Evolutionary conservation across 2,329 filamentous ascomycete genomes (phyloP).

Genomic region (Colletotrichum sp.): DNA sequence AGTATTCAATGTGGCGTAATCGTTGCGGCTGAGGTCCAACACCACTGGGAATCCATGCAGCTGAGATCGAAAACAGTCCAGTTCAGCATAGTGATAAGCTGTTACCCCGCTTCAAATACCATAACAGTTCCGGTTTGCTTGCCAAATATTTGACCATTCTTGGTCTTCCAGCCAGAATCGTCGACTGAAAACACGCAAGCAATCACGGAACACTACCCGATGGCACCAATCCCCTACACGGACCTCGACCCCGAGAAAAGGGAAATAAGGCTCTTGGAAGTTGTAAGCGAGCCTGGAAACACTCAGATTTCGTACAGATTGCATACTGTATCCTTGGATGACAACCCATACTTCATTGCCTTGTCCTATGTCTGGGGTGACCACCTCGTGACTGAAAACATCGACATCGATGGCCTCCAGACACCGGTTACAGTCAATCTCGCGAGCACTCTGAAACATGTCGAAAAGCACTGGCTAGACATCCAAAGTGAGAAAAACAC

Average conservation of each 20-base stretch:
- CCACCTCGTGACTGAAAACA: not conserved
- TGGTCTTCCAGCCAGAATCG: not conserved
- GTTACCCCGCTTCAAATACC: not conserved
- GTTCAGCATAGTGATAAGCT: not conserved
- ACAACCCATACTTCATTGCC: not conserved
- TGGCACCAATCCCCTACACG: not conserved
- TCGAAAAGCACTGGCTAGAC: not conserved
- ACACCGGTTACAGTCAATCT: not conserved
- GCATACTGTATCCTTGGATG: not conserved
- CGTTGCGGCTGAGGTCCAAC: not conserved
- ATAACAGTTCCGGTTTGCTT: not conserved
- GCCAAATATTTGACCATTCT: not conserved
- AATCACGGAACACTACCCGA: not conserved
- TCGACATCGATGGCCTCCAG: not conserved
- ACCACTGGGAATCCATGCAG: not conserved
- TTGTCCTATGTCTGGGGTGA: not conserved
- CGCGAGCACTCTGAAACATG: not conserved
- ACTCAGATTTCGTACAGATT: not conserved
- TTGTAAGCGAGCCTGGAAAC: rapidly evolving
- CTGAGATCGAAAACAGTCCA: not conserved
- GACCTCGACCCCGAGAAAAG: not conserved
- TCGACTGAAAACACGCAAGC: not conserved
- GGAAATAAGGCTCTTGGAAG: not conserved
- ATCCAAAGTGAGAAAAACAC: not conserved
- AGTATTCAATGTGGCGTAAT: not conserved